Percentiles rank a stretch among this genome's conserved stretches.
Conservation (phyloP, 2,329 filamentous ascomycete genomes). For the Botrytis paeoniae region DNA sequence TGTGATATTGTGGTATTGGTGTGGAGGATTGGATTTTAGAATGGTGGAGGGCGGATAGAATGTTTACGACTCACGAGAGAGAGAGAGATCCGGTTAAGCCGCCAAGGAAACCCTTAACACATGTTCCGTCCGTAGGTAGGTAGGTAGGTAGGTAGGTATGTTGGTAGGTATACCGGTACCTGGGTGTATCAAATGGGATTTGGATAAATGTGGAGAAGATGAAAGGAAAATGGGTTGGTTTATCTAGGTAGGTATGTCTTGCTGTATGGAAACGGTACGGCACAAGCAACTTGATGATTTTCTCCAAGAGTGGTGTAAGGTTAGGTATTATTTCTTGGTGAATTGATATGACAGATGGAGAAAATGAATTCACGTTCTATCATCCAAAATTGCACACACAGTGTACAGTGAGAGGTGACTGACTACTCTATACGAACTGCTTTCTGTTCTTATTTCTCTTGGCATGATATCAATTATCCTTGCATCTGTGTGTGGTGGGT, state of each 20-base stretch:
- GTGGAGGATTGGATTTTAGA: not conserved
- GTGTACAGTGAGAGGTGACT: not conserved
- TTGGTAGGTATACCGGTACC: not conserved
- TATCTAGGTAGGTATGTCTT: not conserved
- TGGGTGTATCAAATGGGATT: not conserved
- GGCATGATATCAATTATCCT: not conserved
- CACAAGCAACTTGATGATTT: too few relatives aligned
- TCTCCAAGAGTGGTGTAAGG: not conserved
- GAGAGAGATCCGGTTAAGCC: not conserved
- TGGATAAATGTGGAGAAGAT: not conserved
- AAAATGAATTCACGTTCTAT: not conserved
- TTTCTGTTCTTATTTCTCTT: not conserved
- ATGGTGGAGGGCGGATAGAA: conserved; percentile 9
- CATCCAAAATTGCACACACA: not conserved
- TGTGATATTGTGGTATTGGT: not conserved
- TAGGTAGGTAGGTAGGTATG: too few relatives aligned
- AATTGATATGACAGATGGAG: too few relatives aligned
- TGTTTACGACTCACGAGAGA: not conserved
- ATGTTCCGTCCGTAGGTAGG: not conserved
- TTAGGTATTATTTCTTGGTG: too few relatives aligned
- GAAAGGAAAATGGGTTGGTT: not conserved
- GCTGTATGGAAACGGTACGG: not conserved
- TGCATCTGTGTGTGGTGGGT: not conserved
- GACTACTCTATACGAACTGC: not conserved
- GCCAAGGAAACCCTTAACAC: not conserved